Evolutionary conservation across 2,329 filamentous ascomycete genomes (phyloP), one percentile per base, ranked within the genome.

Genomic region (Pseudopyrenochaeta lycopersici): DNA sequence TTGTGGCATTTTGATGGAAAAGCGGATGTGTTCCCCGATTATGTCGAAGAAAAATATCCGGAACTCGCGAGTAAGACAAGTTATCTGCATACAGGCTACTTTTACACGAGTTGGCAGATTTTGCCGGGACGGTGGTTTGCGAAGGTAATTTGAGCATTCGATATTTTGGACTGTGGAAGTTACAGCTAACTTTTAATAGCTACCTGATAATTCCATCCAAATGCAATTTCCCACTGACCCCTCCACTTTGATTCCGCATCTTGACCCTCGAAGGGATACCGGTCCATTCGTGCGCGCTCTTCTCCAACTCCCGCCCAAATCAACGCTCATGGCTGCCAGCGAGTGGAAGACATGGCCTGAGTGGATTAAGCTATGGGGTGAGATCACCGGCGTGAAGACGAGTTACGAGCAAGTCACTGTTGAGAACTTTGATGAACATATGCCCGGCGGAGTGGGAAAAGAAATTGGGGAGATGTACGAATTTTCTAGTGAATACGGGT

Each of bases 1-100:
- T 35, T 67, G 5, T 66, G 54, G 36, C 70, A 73, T 53, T 73
- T 70, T 41, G 69, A 73, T 23, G 47, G 61, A 18, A 73, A 73
- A 55, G 64, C 59, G 15, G 56, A 62, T 4, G 60, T 65, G 9
- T 62, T 65, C n/a, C 57, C 62, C 7, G 31, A 7, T 11, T 70
- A 72, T 44, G 30, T 72, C 1, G 44, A 66, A 17, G 45, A 58
- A 14, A 58, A 31, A 11, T 60, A 64, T 33, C 59, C 59, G 2
- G 55, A 59, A 1, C 41, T 72, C 10, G 60, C 62, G 1, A 49
- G 35, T 2, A 64, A 66, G 31, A 66, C 62, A 30, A 63, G 56
- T 27, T 65, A 52, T 17, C 36, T 70, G 21, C 56, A 64, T 38
- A 62, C 63, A 4, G 64, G 60, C 0, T 61, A 60, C 29, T 68